Percentiles rank a stretch among this genome's conserved stretches.
Evolutionary conservation across 73 alveolate species (phyloP).

Genomic region (Blepharisma japonicum): DNA sequence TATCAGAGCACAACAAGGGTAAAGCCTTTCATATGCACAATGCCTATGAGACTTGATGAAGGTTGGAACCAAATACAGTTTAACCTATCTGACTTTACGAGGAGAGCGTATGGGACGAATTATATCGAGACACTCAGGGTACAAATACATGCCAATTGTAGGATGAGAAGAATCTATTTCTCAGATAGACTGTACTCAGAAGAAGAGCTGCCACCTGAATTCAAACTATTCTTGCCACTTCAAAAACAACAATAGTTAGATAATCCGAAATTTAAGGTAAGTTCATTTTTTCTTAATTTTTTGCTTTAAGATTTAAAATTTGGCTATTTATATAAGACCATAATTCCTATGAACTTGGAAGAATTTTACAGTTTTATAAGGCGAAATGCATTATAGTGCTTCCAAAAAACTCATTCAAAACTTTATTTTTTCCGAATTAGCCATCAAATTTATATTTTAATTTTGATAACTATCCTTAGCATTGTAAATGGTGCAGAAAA

Average conservation of each 20-base stretch:
- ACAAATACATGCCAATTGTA: slow-evolving; percentile 75
- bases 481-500: too few species aligned
- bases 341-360: too few species aligned
- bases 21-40: slow-evolving; percentile 97
- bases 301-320: too few species aligned
- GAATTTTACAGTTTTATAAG: too few species aligned
- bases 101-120: slow-evolving; percentile 77
- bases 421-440: too few species aligned
- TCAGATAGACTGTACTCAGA: slow-evolving; percentile 66
- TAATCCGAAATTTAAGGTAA: not conserved
- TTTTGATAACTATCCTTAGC: too few species aligned
- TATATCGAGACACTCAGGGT: slow-evolving; percentile 77
- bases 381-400: too few species aligned
- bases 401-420: too few species aligned
- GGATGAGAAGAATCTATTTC: slow-evolving; percentile 78
- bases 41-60: slow-evolving; percentile 83
- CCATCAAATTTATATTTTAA: too few species aligned
- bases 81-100: slow-evolving; percentile 67
- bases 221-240: slow-evolving; percentile 65
- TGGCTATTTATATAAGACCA: too few species aligned
- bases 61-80: slow-evolving; percentile 79
- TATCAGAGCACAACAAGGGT: slow-evolving; percentile 95
- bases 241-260: slow-evolving; percentile 26
- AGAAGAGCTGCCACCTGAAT: slow-evolving; percentile 78
- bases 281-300: too few species aligned